These are phyloP conservation scores for Hypomyces perniciosus DNA, from an alignment of 2,329 filamentous ascomycete genomes.

Conservation along the genomic window DNA sequence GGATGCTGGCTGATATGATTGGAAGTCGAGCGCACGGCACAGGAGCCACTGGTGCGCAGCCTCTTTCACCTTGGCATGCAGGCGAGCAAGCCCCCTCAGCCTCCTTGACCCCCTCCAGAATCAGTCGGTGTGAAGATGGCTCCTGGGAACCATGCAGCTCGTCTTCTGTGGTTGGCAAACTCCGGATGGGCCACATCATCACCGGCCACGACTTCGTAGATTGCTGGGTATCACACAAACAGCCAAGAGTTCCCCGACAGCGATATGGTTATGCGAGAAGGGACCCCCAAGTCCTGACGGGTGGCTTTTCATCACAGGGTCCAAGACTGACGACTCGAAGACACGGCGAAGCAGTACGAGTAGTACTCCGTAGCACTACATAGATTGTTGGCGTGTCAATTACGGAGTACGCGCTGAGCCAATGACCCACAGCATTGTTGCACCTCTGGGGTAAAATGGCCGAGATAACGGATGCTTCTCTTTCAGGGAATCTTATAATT, in stretches of 20 bases:
- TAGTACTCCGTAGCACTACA: background rate
- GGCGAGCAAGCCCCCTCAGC: slow-evolving; percentile 2
- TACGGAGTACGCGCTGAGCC: too few species aligned
- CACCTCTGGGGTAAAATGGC: too few species aligned
- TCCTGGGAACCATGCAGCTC: slow-evolving; percentile 4
- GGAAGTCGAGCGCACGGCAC: background rate
- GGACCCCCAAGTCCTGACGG: slow-evolving; percentile 1
- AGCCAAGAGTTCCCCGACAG: background rate
- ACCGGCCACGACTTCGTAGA: background rate
- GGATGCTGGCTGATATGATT: background rate
- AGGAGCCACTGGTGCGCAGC: background rate
- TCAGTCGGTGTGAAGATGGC: slow-evolving; percentile 9
- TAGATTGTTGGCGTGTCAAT: too few species aligned
- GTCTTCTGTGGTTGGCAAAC: background rate
- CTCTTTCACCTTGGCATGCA: slow-evolving; percentile 5
- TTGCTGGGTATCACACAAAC: slow-evolving; percentile 2
- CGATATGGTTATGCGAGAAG: slow-evolving; percentile 2
- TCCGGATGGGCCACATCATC: slow-evolving; percentile 5
- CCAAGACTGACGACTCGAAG: background rate
- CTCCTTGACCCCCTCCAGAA: slow-evolving; percentile 2
- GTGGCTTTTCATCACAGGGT: slow-evolving; percentile 11
- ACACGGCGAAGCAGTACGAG: background rate
- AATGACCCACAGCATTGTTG: too few species aligned
- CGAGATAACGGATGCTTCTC: too few species aligned
- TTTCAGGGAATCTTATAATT: too few species aligned